Evolutionary conservation across 2,329 filamentous ascomycete species (phyloP).

Genomic region (Colletotrichum nymphaeae): DNA sequence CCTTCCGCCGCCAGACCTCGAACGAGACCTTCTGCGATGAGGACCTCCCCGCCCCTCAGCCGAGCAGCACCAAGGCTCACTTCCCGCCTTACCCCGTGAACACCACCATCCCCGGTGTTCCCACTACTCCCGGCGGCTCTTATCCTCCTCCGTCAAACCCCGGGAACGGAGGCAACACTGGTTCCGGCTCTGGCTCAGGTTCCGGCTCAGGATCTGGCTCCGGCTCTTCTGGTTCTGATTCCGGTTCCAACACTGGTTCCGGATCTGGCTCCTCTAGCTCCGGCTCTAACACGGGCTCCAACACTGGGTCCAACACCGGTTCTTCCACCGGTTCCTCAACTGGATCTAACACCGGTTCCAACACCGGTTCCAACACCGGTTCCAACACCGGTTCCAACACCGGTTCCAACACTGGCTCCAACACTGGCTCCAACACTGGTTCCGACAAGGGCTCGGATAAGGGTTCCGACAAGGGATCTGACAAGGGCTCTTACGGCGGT

Average conservation of each 20-base stretch:
- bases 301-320: background rate
- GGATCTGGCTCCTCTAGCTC: background rate
- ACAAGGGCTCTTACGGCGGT: background rate
- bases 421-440: background rate
- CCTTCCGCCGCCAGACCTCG: constrained; percentile 26
- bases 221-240: background rate
- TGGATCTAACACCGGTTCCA: background rate
- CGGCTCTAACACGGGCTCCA: background rate
- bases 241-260: background rate
- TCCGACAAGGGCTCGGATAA: background rate
- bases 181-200: background rate
- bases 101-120: constrained; percentile 25
- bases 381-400: background rate
- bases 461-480: background rate
- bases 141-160: background rate
- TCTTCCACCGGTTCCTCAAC: background rate
- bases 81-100: constrained; percentile 25
- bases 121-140: constrained; percentile 11
- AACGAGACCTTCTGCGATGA: constrained; percentile 32
- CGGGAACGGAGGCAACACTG: background rate
- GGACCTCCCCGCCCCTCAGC: constrained; percentile 7
- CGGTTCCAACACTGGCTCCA: background rate
- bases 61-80: constrained; percentile 14
- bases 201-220: background rate
- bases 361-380: background rate